These are phyloP conservation scores for Persicaria maculosa DNA, from an alignment of 148 eudicot species.

Conservation along the genomic window DNA sequence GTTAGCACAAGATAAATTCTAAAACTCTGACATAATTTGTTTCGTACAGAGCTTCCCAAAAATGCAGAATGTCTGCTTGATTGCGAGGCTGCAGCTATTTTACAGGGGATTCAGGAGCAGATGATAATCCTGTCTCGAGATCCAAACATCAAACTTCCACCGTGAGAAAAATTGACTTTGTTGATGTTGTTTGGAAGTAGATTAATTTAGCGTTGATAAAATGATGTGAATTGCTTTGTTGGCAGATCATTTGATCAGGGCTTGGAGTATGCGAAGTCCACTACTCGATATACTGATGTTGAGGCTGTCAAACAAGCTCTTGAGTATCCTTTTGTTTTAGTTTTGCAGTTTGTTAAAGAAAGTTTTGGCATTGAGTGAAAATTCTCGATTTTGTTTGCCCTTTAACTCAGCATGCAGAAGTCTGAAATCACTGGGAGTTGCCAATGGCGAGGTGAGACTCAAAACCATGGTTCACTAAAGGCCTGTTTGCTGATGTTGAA, in stretches of 20 bases:
- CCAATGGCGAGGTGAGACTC: constrained; percentile 64
- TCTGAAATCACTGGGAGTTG: constrained; percentile 63
- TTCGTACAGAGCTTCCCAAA: constrained; percentile 58
- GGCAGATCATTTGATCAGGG: constrained; percentile 80
- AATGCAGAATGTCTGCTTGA: constrained; percentile 69
- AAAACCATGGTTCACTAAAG: constrained; percentile 1
- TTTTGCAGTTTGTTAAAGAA: not conserved
- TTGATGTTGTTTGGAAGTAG: not conserved
- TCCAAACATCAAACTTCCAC: constrained; percentile 78
- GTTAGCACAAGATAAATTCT: not conserved
- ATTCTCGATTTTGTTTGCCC: constrained; percentile 22
- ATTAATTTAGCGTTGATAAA: not conserved
- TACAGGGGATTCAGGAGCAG: constrained; percentile 79
- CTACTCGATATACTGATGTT: constrained; percentile 41
- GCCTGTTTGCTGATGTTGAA: not conserved
- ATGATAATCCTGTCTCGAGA: constrained; percentile 81
- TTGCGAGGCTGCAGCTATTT: constrained; percentile 84
- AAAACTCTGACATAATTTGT: not conserved
- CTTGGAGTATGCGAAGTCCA: constrained; percentile 56
- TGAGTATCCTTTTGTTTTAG: constrained; percentile 61
- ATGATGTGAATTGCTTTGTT: constrained; percentile 20
- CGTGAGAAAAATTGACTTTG: constrained; percentile 36
- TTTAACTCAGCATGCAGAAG: constrained; percentile 52
- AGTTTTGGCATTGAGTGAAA: constrained; percentile 7
- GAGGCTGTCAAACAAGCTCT: constrained; percentile 50